Evolutionary conservation across 2,329 filamentous ascomycete genomes (phyloP).

Genomic region (Metarhizium sp.): DNA sequence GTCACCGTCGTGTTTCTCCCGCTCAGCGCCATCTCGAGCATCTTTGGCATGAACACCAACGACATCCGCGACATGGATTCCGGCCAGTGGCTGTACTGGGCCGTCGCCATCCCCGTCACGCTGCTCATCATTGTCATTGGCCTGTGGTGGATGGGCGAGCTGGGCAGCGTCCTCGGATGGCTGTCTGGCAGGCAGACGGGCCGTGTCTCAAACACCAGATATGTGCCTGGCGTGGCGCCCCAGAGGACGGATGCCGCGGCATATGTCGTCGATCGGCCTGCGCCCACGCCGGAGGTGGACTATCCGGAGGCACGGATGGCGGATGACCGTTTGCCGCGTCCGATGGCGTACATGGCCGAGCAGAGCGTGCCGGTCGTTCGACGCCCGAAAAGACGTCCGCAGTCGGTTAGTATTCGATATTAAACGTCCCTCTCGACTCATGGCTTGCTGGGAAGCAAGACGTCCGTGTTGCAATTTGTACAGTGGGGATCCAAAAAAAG

Average conservation of each 20-base stretch:
- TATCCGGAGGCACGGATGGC: neutral
- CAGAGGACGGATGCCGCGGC: neutral
- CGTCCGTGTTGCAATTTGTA: no score
- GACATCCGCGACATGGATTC: conserved; percentile 40
- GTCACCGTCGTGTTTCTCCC: conserved; percentile 41
- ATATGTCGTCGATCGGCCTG: neutral
- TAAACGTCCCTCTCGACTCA: neutral
- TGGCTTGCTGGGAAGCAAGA: neutral
- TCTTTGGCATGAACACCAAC: conserved; percentile 44
- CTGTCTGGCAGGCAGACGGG: conserved; percentile 11
- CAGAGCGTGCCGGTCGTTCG: neutral
- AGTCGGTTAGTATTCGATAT: neutral
- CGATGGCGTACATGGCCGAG: neutral
- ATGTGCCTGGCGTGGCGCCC: neutral
- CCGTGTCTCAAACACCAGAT: neutral
- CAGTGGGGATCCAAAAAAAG: neutral
- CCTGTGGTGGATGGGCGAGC: conserved; percentile 33
- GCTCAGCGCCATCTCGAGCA: conserved; percentile 34
- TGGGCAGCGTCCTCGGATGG: conserved; percentile 25
- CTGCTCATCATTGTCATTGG: conserved; percentile 27
- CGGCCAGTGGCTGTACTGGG: conserved; percentile 42
- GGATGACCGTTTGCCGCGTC: neutral
- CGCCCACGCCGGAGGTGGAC: neutral
- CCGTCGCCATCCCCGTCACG: conserved; percentile 36
- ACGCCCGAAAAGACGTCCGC: neutral